Evolutionary conservation across 2,329 filamentous ascomycete species (phyloP).

Genomic region (Penicillium sp.): DNA sequence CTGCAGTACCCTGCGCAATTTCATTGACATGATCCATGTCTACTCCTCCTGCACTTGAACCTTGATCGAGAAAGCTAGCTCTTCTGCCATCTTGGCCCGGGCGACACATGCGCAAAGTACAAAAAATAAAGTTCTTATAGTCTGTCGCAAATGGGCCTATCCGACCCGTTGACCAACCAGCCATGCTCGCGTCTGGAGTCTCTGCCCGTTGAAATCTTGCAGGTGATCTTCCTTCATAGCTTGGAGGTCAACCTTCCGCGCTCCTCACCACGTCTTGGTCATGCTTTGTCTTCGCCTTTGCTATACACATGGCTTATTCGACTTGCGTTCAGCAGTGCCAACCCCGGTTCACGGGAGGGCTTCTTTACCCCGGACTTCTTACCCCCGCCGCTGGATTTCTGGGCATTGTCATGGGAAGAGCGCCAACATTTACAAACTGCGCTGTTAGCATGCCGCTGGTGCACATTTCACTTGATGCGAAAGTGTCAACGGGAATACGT

Average conservation of each 20-base stretch:
- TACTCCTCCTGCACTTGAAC: neutral
- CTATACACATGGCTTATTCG: constrained; percentile 49
- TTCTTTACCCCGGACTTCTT: constrained; percentile 44
- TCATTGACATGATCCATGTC: constrained; percentile 10
- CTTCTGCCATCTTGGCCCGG: neutral
- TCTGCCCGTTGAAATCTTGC: constrained; percentile 52
- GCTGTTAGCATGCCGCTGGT: constrained; percentile 45
- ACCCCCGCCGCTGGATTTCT: constrained; percentile 39
- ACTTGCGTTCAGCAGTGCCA: constrained; percentile 45
- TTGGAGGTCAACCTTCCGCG: constrained; percentile 52
- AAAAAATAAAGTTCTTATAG: neutral
- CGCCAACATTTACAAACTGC: constrained; percentile 37
- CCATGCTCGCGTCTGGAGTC: constrained; percentile 41
- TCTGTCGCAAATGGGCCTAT: constrained; percentile 20
- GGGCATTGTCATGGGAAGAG: constrained; percentile 29
- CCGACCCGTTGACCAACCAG: constrained; percentile 6
- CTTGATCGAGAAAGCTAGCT: neutral
- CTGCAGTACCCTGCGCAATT: constrained; percentile 1
- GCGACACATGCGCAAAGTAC: neutral
- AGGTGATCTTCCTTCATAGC: constrained; percentile 54
- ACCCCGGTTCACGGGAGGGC: constrained; percentile 29
- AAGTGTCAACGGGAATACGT: constrained; percentile 44
- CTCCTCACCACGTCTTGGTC: constrained; percentile 45
- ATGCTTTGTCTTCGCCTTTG: constrained; percentile 40
- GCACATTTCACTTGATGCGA: constrained; percentile 40